Evolutionary conservation across 2,329 filamentous ascomycete genomes (phyloP), one percentile per base, ranked within the genome.

Genomic region (Pseudocercospora cruenta): DNA sequence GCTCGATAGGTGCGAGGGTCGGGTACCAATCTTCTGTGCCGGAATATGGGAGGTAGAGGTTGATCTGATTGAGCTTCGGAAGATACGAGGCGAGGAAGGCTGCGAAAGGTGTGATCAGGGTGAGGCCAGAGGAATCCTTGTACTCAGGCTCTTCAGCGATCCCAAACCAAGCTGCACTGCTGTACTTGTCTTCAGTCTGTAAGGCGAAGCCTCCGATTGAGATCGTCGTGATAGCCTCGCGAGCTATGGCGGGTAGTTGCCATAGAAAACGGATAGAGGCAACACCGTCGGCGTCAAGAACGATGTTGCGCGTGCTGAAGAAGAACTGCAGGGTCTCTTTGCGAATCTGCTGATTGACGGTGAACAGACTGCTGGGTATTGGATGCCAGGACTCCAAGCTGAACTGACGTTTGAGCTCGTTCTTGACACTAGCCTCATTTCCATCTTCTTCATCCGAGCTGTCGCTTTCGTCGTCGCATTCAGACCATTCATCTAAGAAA

Each of bases 11-110:
- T 3, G 62, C 62, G 10, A 24, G 31, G 2, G 45, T n/a, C 4
- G 31, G 54, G 19, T 60, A 60, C 57, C 63, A 61, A 6, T 57
- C 63, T n/a, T 55, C 49, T 28, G 55, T 51, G 14, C 58, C 58
- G 9, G 16, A 14, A n/a, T 26, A 61, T 5, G 63, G 63, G 7
- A 65, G n/a, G 33, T 61, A 65, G 14, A 58, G 10, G 21, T 19
- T 39, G 19, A 60, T 31, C 2, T 61, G 47, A 6, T 36, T 14
- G 14, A 65, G 63, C 12, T 47, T 22, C 5, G 63, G 58, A 1
- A 61, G 39, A 2, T 61, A n/a, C 1, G 58, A 55, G 2, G 58
- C 63, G 8, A 65, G 63, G 12, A 61, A 45, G 8, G 58, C 49
- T n/a, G 31, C 58, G 36, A 65, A 61, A 19, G 63, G 58, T 7